Conservation (phyloP, 331 rosid species). For the Rhamnella rubrinervis region DNA sequence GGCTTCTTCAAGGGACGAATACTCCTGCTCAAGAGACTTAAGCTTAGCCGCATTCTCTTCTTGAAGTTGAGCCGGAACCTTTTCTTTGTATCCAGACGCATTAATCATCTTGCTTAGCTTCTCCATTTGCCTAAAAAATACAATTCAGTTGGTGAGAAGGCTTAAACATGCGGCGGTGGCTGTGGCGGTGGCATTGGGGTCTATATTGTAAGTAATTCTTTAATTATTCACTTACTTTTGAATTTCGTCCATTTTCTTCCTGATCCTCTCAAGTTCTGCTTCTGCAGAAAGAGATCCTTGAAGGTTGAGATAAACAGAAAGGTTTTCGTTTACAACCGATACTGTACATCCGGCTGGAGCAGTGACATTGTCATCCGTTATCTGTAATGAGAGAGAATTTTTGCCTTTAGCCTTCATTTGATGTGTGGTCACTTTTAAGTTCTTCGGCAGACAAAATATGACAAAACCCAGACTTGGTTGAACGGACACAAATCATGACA, state of each 20-base stretch:
- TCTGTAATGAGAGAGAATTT: constrained; percentile 36
- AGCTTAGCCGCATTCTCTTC: constrained; percentile 58
- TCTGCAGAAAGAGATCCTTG: constrained; percentile 63
- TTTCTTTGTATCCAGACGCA: constrained; percentile 70
- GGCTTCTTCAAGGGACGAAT: constrained; percentile 60
- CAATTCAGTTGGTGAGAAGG: constrained; percentile 4
- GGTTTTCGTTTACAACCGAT: constrained; percentile 61
- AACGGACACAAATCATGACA: no score
- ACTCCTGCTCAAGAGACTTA: constrained; percentile 60
- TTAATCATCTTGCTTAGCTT: constrained; percentile 56
- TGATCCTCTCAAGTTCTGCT: constrained; percentile 62
- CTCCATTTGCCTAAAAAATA: constrained; percentile 61
- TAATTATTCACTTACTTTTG: constrained; percentile 7
- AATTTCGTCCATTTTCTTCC: constrained; percentile 60
- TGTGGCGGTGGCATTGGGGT: no score
- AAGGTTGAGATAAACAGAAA: constrained; percentile 74
- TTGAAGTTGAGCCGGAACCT: constrained; percentile 55
- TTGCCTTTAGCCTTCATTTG: neutral
- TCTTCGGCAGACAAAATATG: no score
- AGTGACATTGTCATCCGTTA: constrained; percentile 53
- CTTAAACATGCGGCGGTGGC: neutral
- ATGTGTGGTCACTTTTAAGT: no score
- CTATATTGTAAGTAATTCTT: neutral
- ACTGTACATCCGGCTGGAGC: constrained; percentile 67
- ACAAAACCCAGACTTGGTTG: no score